Base-by-base conservation (phyloP, 1,284 basidiomycete species). In the Schizophyllum amplum region DNA sequence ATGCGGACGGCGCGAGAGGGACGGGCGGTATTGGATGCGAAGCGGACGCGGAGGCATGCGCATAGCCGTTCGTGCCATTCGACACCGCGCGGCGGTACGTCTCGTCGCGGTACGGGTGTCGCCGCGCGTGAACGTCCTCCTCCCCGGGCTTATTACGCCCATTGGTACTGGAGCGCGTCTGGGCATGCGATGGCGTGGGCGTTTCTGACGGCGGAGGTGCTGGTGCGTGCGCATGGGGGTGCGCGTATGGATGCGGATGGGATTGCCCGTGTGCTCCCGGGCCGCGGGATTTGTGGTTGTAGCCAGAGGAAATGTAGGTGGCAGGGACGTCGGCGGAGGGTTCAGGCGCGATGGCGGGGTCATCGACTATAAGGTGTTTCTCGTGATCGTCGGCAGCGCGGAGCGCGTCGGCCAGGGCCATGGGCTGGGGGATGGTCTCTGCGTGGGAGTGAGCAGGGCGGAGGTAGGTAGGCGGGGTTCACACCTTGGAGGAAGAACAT, bases 341-440 rank as follows among this genome's bases (percentile, higher is more conserved):
- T 59, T 61, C 33, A 17, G 13, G 74, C 17, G 75, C 71, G 57
- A 80, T 73, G 25, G 83, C 79, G 26, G 85, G 82, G 62, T 84
- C 80, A 57, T 80, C 80, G 51, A 84, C 79, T 7, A 81, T 63
- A 21, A 80, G 66, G 63, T 81, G 81, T 60, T 78, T 80, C 68
- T 82, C 81, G 64, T 81, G 84, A 21, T 70, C 72, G 58, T 77
- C 75, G 52, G 83, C 80, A 56, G 76, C 71, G 46, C 75, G 70
- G 22, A 90, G 69, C 20, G 88, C 87, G 47, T 81, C 76, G 4
- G 71, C 65, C 48, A 89, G 72, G 4, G 83, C 67, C 7, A 87
- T 71, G 3, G 87, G 82, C 25, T 70, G 68, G 1, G 87, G 88
- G 15, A 90, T 81, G 17, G 83, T 84, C 61, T 88, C 87, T 90